Percentiles rank a stretch among this genome's conserved stretches.
Conservation (phyloP, 768 basidiomycete genomes). For the Leccinellum luteum region DNA sequence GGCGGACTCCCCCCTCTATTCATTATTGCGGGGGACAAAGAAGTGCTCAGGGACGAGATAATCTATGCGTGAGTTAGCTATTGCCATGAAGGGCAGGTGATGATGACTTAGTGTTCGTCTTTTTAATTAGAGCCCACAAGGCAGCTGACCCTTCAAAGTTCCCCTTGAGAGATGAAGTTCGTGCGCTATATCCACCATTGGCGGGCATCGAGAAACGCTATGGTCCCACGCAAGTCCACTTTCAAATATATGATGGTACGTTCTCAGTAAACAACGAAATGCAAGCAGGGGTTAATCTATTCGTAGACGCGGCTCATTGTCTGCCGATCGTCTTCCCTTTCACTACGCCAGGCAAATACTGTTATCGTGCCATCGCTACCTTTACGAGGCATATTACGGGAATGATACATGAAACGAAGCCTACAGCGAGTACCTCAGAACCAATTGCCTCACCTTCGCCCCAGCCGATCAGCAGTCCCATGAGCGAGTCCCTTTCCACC, state of each 20-base stretch:
- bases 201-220: constrained; percentile 50
- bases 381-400: constrained; percentile 69
- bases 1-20: constrained; percentile 89
- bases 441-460: background rate
- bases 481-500: background rate
- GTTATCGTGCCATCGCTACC: constrained; percentile 71
- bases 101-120: background rate
- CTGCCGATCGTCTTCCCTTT: constrained; percentile 74
- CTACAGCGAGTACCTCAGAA: constrained; percentile 12
- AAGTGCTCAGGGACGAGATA: constrained; percentile 90
- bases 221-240: constrained; percentile 77
- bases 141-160: constrained; percentile 81
- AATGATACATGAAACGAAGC: constrained; percentile 25
- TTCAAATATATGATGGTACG: constrained; percentile 88
- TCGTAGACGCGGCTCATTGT: constrained; percentile 65
- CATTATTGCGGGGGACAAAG: constrained; percentile 83
- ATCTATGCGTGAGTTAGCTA: constrained; percentile 66
- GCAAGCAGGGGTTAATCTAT: constrained; percentile 9
- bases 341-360: constrained; percentile 76
- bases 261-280: constrained; percentile 18
- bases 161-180: constrained; percentile 43
- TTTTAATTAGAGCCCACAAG: constrained; percentile 74
- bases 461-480: constrained; percentile 1
- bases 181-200: constrained; percentile 55
- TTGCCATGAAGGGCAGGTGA: background rate